Base-by-base conservation (phyloP, 805 yeast species). In the Zygosaccharomyces rouxii region DNA sequence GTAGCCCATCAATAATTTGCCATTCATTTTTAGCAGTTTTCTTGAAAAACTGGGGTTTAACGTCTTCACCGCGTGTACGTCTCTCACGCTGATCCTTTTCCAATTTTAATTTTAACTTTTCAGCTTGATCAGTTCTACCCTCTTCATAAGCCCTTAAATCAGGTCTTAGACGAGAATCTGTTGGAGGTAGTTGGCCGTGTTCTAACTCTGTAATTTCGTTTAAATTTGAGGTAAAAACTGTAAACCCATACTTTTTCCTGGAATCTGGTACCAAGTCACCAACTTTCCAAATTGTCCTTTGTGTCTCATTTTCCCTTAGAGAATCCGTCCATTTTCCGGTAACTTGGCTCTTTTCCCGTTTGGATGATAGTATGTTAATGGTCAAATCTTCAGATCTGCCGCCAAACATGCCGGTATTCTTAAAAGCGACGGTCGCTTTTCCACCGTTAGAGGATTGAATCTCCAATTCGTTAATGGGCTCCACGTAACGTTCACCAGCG, bases 401-500 rank as follows among this genome's bases (percentile, higher is more conserved):
- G 3, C 85, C 83, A 50, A 90, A 80, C 68, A 94, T 90, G 78
- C 94, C 82, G 21, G 89, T 85, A 40, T 81, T 75, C 51, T 88
- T 84, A 71, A 87, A 94, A 44, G 79, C 84, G 16, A 87, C 81
- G 2, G 77, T 74, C 0, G 96, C 87, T 52, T 74, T 79, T 35
- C 76, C 73, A 0, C 95, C 95, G n/a, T 71, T 71, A 2, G 88
- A 79, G 2, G 89, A 79, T 40, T 78, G 76, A 2, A 94, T 74
- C 0, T 83, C 79, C 51, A 88, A 73, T 2, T 81, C 67, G 14
- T 87, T 82, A 2, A 77, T 73, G 1, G 99, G 99, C 63, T 94
- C 99, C 11, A 88, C 74, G 66, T 90, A 94, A 64, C 89, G 86
- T 59, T 94, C 99, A 22, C 99, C 98, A 1, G 97, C 96, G 58